A percentile compares a stretch with the other conserved stretches of the same genome.
These are phyloP conservation scores for Periconia sp. DNA, from an alignment of 2,329 filamentous ascomycete species.

Conservation along the genomic window DNA sequence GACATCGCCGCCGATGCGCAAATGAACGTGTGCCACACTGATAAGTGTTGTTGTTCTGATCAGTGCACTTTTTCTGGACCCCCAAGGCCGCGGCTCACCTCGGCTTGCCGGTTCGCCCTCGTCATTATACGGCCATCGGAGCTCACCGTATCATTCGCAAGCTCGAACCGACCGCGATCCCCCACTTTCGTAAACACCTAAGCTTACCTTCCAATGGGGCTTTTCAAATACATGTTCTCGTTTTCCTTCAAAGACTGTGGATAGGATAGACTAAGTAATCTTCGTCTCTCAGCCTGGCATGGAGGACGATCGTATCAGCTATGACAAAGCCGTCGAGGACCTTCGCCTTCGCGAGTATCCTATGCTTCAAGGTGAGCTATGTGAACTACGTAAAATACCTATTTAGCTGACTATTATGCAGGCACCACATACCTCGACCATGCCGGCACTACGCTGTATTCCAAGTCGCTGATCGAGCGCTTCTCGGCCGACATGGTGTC, in stretches of 20 bases:
- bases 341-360: conserved; percentile 69
- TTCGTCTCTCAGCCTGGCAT: conserved; percentile 20
- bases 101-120: conserved; percentile 6
- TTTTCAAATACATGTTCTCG: conserved; percentile 11
- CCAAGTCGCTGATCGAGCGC: conserved; percentile 78
- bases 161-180: conserved; percentile 39
- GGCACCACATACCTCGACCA: conserved; percentile 87
- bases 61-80: no score
- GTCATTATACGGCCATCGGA: conserved; percentile 27
- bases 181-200: conserved; percentile 40
- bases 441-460: conserved; percentile 86
- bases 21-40: no score
- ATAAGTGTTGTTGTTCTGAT: no score
- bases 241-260: conserved; percentile 29
- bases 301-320: conserved; percentile 44
- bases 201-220: conserved; percentile 34
- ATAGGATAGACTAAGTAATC: conserved; percentile 14
- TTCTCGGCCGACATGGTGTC: conserved; percentile 81
- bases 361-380: conserved; percentile 68
- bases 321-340: conserved; percentile 65
- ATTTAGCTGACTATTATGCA: conserved; percentile 43
- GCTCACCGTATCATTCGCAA: conserved; percentile 25
- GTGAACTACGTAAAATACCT: neutral
- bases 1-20: no score
- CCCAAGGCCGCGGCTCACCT: no score